Evolutionary conservation across 2,329 filamentous ascomycete genomes (phyloP), one percentile per base, ranked within the genome.

Genomic region (Byssothecium circinans): DNA sequence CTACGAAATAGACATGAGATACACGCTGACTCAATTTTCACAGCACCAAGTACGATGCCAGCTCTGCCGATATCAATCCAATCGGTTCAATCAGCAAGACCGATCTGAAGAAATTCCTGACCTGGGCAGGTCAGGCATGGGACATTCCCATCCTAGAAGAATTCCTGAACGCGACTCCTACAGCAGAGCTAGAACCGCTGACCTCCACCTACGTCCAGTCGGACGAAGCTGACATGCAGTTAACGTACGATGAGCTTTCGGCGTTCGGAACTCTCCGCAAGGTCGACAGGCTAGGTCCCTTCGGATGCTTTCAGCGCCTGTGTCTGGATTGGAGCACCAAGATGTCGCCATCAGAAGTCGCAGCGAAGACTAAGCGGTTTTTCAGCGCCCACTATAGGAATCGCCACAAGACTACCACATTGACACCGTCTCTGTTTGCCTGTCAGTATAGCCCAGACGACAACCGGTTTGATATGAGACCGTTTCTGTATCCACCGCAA

Each of bases 91-190:
- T 84, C 47, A 78, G 75, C 47, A 90, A 89, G 67, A 82, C 77
- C 2, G 87, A 91, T 57, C 73, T 89, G 1, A 88, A 87, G 66
- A 71, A 78, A 8, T 90, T 91, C 71, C 87, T 90, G 49, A 73
- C 72, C n/a, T 90, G 82, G 78, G 64, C 67, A 0, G 35, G 50
- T 1, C 53, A 35, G 0, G 53, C 78, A 29, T 89, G 87, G 60
- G 67, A 79, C 4, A 69, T 91, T 1, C 84, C 85, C 0, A 81
- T 87, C 43, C 78, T 90, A 1, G 68, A 81, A 8, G 77, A 82
- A 8, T 91, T 91, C 71, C 68, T 91, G 43, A 57, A 64, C 17
- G 69, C 75, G 5, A 71, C 73, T 0, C 75, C 74, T 2, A 78
- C 75, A 0, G 75, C 75, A 10, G 75, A 78, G 50, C 70, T 78